A percentile compares a stretch with the other conserved stretches of the same genome.
phyloP scores from a whole-genome alignment of 805 yeast genomes.

The Groenewaldozyma tartarivorans region DNA sequence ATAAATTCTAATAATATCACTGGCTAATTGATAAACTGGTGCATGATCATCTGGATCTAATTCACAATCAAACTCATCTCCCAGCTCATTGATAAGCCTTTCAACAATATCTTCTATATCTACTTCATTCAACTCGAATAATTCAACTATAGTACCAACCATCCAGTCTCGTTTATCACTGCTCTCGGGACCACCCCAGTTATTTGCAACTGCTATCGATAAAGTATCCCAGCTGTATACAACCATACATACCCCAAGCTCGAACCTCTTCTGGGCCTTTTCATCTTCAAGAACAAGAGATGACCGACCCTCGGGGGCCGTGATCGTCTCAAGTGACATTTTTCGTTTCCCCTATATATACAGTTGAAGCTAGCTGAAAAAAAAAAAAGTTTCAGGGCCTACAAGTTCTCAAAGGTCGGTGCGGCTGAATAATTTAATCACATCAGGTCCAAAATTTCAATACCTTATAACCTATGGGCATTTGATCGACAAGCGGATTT shows the following conservation, averaged over 20 bases:
- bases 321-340: background rate
- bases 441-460: too few relatives aligned
- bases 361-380: background rate
- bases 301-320: constrained; percentile 4
- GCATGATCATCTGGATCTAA: constrained; percentile 86
- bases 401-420: too few relatives aligned
- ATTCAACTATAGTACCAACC: constrained; percentile 68
- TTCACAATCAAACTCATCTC: constrained; percentile 84
- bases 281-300: constrained; percentile 31
- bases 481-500: too few relatives aligned
- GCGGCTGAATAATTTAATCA: too few relatives aligned
- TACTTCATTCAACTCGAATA: constrained; percentile 58
- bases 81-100: constrained; percentile 78
- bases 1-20: constrained; percentile 54
- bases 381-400: background rate
- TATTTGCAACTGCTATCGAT: constrained; percentile 77
- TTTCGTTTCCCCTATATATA: too few relatives aligned
- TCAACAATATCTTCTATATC: constrained; percentile 79
- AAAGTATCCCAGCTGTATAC: constrained; percentile 86
- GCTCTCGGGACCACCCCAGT: constrained; percentile 94
- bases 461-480: too few relatives aligned
- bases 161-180: constrained; percentile 94
- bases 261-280: constrained; percentile 75
- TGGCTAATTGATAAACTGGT: constrained; percentile 42
- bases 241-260: constrained; percentile 86